These are phyloP conservation scores for Globisporangium radiosum DNA, from an alignment of 352 stramenopile genomes.

Conservation along the genomic window DNA sequence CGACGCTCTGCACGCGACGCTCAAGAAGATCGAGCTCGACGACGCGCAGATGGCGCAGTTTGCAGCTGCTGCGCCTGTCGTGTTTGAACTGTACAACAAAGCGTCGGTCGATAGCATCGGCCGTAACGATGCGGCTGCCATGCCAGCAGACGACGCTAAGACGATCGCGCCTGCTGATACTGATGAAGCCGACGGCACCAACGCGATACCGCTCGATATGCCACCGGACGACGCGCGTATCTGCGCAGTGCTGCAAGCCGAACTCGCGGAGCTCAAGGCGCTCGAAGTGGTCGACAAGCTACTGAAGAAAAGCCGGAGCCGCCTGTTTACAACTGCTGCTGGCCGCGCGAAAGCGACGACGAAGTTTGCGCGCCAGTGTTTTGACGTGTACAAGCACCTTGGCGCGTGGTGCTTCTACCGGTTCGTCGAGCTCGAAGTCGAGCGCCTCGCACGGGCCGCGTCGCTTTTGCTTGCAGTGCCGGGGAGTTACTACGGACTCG, in stretches of 20 bases:
- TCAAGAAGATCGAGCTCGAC: conserved; percentile 67
- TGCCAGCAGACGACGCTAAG: not conserved
- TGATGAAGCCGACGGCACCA: not conserved
- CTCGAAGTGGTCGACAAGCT: conserved; percentile 42
- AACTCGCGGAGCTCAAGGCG: conserved; percentile 41
- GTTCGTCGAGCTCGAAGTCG: conserved; percentile 67
- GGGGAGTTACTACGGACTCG: conserved; percentile 49
- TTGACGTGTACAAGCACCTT: conserved; percentile 53
- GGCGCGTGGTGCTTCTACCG: conserved; percentile 72
- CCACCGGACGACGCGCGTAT: conserved; percentile 15
- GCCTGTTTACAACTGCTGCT: conserved; percentile 8
- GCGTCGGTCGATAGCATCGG: not conserved
- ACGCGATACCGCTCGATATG: conserved; percentile 5
- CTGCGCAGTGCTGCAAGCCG: conserved; percentile 31
- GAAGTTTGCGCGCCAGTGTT: conserved; percentile 53
- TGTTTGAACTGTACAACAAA: conserved; percentile 52
- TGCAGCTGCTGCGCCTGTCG: conserved; percentile 57
- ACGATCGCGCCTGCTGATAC: not conserved
- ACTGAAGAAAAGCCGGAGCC: conserved; percentile 41
- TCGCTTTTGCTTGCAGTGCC: conserved; percentile 48
- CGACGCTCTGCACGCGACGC: conserved; percentile 53
- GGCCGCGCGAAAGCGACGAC: conserved; percentile 43
- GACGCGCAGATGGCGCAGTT: conserved; percentile 45
- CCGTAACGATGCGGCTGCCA: too few relatives aligned
- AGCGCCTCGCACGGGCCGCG: conserved; percentile 42